Percentiles rank a stretch among this genome's conserved stretches.
These are phyloP conservation scores for Lachnellula occidentalis DNA, from an alignment of 2,329 filamentous ascomycete genomes.

Conservation along the genomic window DNA sequence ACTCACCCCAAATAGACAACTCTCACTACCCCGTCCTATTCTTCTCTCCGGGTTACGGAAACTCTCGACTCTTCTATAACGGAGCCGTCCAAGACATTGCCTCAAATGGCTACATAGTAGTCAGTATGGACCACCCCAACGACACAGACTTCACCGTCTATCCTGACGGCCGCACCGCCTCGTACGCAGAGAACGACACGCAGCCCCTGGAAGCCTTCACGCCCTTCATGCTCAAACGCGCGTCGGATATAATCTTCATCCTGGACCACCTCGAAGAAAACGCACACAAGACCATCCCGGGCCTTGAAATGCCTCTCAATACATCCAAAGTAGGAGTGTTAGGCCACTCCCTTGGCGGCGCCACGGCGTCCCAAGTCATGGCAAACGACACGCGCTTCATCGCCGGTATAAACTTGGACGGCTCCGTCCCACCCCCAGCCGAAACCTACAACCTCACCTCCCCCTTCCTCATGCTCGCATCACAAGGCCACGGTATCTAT, in stretches of 20 bases:
- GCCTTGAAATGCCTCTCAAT: not conserved
- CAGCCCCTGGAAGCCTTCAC: not conserved
- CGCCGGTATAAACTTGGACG: constrained; percentile 35
- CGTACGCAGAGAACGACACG: not conserved
- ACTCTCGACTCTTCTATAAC: constrained; percentile 27
- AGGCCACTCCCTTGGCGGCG: constrained; percentile 28
- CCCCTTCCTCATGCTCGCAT: constrained; percentile 30
- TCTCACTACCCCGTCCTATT: constrained; percentile 23
- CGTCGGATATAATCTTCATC: constrained; percentile 14
- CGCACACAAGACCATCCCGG: constrained; percentile 5
- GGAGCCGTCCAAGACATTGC: constrained; percentile 26
- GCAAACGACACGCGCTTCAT: constrained; percentile 27
- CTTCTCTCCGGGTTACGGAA: constrained; percentile 29
- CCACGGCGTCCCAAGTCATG: constrained; percentile 30
- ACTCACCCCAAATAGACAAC: constrained; percentile 2
- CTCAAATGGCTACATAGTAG: constrained; percentile 30
- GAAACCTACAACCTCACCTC: constrained; percentile 21
- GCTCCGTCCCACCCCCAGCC: constrained; percentile 27
- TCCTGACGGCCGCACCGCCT: constrained; percentile 20
- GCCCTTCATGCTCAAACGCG: constrained; percentile 9
- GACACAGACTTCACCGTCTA: constrained; percentile 31
- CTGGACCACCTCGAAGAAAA: constrained; percentile 9
- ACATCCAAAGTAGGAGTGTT: constrained; percentile 10
- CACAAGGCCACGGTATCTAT: constrained; percentile 1
- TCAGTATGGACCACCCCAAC: constrained; percentile 31